These are phyloP conservation scores for Juncus inflexus DNA, from an alignment of 176 grass and related monocot genomes.

Conservation along the genomic window DNA sequence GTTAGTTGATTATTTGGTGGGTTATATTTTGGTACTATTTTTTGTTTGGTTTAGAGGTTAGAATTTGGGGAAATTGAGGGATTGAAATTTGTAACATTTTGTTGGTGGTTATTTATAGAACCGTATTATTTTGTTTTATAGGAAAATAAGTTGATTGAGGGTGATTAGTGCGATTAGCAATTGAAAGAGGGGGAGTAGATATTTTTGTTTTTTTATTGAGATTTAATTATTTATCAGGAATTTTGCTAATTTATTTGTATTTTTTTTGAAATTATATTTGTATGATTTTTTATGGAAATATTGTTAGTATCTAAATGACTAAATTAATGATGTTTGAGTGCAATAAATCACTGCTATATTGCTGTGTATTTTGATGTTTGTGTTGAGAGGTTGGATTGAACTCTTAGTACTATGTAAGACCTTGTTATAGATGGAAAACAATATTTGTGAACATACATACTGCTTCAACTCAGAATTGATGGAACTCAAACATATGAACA, in stretches of 20 bases:
- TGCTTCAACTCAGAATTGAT: not conserved
- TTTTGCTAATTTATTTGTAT: constrained; percentile 15
- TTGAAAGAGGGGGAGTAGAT: constrained; percentile 9
- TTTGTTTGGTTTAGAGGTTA: constrained; percentile 2
- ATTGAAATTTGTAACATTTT: no score
- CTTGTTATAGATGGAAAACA: not conserved
- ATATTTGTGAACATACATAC: not conserved
- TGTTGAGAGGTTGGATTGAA: not conserved
- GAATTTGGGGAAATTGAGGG: no score
- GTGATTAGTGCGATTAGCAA: constrained; percentile 1
- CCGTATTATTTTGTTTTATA: not conserved
- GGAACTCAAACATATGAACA: not conserved
- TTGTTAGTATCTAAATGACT: not conserved
- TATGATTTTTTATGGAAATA: constrained; percentile 20
- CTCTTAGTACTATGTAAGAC: not conserved
- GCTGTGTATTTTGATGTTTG: not conserved
- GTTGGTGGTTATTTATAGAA: not conserved
- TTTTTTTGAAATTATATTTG: not conserved
- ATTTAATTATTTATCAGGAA: constrained; percentile 10
- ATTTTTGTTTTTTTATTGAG: constrained; percentile 19
- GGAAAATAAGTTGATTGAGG: constrained; percentile 22
- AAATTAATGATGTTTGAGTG: not conserved
- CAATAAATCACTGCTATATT: not conserved
- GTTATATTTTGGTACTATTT: not conserved
- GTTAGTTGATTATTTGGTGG: constrained; percentile 31